Evolutionary conservation across 805 yeast genomes (phyloP), one percentile per base, ranked within the genome.

Genomic region (Zygosaccharomyces rouxii): DNA sequence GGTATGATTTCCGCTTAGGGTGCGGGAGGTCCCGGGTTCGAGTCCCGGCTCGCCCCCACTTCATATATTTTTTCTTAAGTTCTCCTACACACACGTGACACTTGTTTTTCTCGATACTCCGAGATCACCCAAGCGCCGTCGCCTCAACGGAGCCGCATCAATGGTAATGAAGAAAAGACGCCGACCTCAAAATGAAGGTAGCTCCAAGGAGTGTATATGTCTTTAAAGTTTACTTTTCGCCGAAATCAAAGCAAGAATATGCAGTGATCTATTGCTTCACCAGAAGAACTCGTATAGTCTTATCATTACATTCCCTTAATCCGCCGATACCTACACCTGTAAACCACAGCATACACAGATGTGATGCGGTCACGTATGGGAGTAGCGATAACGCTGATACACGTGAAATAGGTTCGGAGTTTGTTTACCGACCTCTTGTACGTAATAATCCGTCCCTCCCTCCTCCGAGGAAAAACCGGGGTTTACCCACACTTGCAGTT

Each of bases 11-110:
- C 43, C 43, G 43, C 43, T 39, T 39, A 39, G 43, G 43, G 43
- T 39, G 43, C 43, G 43, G 43, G 43, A 39, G 43, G 43, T 39
- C 43, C 43, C 43, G 43, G 43, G 43, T 39, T 39, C 43, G 43
- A 39, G 18, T 39, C 43, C 43, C 43, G 43, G 43, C 43, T 39
- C 43, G 43, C 43, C 43, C 41, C 43, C 41, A 21, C 14, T 38
- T 38, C n/a, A n/a, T n/a, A n/a, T 38, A n/a, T 4, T 38, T 38
- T 38, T n/a, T 28, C 33, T n/a, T n/a, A n/a, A n/a, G 23, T 31
- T 7, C 19, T 33, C 19, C 37, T 14, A 14, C 19, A 3, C 18
- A 10, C 37, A 25, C 13, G 28, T 25, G 28, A 9, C 10, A 10
- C 7, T 11, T 10, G 26, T 25, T 25, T 10, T 25, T 7, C 26